These are phyloP conservation scores for Eucalyptus viminalis DNA, from an alignment of 345 rosid genomes.

Conservation along the genomic window DNA sequence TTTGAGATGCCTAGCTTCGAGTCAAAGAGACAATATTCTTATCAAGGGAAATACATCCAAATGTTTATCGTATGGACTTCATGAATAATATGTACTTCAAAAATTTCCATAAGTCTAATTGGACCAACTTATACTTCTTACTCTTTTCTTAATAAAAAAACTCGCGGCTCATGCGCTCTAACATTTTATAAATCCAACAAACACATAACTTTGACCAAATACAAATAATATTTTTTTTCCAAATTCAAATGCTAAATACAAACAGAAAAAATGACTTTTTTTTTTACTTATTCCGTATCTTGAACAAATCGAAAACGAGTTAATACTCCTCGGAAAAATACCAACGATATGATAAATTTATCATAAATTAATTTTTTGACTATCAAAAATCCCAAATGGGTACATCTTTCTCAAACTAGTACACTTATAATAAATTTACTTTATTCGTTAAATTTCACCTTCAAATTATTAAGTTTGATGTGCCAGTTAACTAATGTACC, in stretches of 20 bases:
- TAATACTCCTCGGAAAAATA: accelerated
- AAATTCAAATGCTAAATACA: not conserved
- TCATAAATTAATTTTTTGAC: accelerated
- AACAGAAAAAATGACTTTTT: not conserved
- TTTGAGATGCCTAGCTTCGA: not conserved
- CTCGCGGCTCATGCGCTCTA: not conserved
- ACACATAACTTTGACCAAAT: not conserved
- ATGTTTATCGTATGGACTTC: not conserved
- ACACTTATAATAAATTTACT: no score
- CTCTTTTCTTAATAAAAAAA: not conserved
- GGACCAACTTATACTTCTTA: not conserved
- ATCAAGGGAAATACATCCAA: not conserved
- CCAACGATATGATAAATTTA: accelerated
- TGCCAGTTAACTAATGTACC: accelerated
- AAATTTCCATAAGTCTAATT: not conserved
- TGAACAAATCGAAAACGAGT: not conserved
- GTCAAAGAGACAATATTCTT: not conserved
- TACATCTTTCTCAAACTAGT: no score
- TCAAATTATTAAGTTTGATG: accelerated
- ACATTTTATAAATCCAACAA: not conserved
- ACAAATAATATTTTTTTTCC: not conserved
- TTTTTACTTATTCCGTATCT: not conserved
- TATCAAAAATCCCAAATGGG: accelerated
- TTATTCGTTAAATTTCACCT: accelerated
- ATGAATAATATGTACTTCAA: not conserved